Conservation (phyloP, 1,139 yeast species). For the Taphrina flavorubra region DNA sequence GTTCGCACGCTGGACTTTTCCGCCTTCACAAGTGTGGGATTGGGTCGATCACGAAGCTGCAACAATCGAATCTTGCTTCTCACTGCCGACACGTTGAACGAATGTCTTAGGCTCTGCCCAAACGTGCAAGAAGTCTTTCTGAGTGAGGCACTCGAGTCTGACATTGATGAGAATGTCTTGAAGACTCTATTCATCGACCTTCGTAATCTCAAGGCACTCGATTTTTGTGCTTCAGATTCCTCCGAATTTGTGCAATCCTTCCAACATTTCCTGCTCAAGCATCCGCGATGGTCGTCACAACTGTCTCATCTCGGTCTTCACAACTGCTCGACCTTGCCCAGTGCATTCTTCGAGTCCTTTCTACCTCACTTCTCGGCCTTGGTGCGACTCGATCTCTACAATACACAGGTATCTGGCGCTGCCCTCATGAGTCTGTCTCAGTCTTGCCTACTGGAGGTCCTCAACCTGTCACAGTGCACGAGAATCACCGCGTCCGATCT, state of each 20-base stretch:
- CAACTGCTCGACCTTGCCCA: slow-evolving; percentile 80
- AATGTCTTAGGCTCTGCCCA: slow-evolving; percentile 66
- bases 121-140: slow-evolving; percentile 79
- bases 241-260: slow-evolving; percentile 64
- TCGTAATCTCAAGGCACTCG: slow-evolving; percentile 69
- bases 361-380: slow-evolving; percentile 65
- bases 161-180: slow-evolving; percentile 67
- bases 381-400: slow-evolving; percentile 76
- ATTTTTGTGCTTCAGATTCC: slow-evolving; percentile 88
- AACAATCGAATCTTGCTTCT: slow-evolving; percentile 91
- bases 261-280: slow-evolving; percentile 53
- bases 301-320: slow-evolving; percentile 73
- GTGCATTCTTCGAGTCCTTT: slow-evolving; percentile 61
- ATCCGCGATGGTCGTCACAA: slow-evolving; percentile 48
- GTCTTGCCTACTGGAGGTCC: slow-evolving; percentile 69
- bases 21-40: slow-evolving; percentile 86
- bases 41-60: slow-evolving; percentile 88
- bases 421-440: slow-evolving; percentile 61
- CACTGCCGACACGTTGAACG: slow-evolving; percentile 70
- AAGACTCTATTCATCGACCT: slow-evolving; percentile 61
- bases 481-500: slow-evolving; percentile 53
- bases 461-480: slow-evolving; percentile 79
- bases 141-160: slow-evolving; percentile 84
- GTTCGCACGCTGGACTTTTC: slow-evolving; percentile 55
- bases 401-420: slow-evolving; percentile 72